Conservation (phyloP, 352 stramenopile species). For the Phytophthora nicotianae region DNA sequence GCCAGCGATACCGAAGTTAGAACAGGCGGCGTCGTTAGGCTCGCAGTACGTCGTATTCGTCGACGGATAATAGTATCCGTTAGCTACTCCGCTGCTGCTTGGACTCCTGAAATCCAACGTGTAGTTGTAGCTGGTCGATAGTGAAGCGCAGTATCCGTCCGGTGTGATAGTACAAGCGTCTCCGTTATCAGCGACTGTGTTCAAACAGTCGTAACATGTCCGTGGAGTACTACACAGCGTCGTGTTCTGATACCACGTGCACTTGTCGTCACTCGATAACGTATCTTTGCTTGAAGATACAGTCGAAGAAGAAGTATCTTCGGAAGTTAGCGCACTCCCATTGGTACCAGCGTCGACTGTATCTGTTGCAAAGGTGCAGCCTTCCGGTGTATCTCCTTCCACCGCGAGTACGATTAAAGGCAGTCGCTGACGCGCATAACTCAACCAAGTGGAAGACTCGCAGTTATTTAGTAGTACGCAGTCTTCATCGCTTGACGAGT, state of each 20-base stretch:
- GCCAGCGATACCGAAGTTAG: conserved; percentile 20
- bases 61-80: conserved; percentile 48
- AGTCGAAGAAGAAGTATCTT: neutral
- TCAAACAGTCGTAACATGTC: conserved; percentile 50
- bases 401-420: conserved; percentile 23
- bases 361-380: conserved; percentile 25
- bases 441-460: conserved; percentile 38
- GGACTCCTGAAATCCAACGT: conserved; percentile 28
- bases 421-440: conserved; percentile 23
- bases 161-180: conserved; percentile 44
- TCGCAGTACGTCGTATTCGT: conserved; percentile 61
- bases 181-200: conserved; percentile 28
- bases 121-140: conserved; percentile 29
- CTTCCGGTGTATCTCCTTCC: conserved; percentile 12
- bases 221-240: conserved; percentile 34
- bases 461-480: conserved; percentile 52
- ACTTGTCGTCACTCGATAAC: conserved; percentile 37
- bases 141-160: conserved; percentile 39
- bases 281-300: conserved; percentile 27
- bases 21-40: conserved; percentile 30
- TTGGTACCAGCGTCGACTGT: conserved; percentile 21
- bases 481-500: conserved; percentile 1
- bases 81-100: conserved; percentile 19
- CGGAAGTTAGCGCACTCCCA: neutral
- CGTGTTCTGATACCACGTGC: conserved; percentile 41